Evolutionary conservation across 768 basidiomycete genomes (phyloP).

Genomic region (Suillus americanus): DNA sequence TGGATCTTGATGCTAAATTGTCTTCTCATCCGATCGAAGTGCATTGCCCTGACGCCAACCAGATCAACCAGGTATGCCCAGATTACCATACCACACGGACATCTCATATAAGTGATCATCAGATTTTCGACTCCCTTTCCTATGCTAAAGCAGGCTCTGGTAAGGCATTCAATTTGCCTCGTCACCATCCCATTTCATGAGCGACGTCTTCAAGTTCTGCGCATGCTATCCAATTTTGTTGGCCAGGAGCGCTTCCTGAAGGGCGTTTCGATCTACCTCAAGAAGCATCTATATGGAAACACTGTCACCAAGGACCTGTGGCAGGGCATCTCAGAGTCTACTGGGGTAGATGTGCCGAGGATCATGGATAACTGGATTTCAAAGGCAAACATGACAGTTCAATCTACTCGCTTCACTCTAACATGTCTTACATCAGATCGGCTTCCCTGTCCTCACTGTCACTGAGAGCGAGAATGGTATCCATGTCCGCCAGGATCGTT

Average conservation of each 20-base stretch:
- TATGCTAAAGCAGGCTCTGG: conserved; percentile 85
- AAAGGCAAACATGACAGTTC: conserved; percentile 44
- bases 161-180: conserved; percentile 26
- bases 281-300: conserved; percentile 82
- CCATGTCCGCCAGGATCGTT: conserved; percentile 84
- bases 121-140: conserved; percentile 89
- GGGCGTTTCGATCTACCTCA: conserved; percentile 90
- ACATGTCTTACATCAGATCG: conserved; percentile 42
- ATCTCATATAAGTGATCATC: conserved; percentile 5
- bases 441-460: conserved; percentile 89
- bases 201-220: conserved; percentile 56
- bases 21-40: conserved; percentile 95
- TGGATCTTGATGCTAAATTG: conserved; percentile 78
- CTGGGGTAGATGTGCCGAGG: conserved; percentile 67
- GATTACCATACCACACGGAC: background rate
- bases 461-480: conserved; percentile 74
- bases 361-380: conserved; percentile 94
- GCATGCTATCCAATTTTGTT: conserved; percentile 88
- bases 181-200: background rate
- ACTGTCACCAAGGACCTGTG: conserved; percentile 85
- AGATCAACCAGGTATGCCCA: conserved; percentile 65
- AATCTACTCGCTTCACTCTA: background rate
- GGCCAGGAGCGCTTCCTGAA: conserved; percentile 87
- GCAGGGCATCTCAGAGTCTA: conserved; percentile 78
- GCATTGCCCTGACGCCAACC: conserved; percentile 81